phyloP scores from a whole-genome alignment of 2,329 filamentous ascomycete species.

The Phoma sp. region DNA sequence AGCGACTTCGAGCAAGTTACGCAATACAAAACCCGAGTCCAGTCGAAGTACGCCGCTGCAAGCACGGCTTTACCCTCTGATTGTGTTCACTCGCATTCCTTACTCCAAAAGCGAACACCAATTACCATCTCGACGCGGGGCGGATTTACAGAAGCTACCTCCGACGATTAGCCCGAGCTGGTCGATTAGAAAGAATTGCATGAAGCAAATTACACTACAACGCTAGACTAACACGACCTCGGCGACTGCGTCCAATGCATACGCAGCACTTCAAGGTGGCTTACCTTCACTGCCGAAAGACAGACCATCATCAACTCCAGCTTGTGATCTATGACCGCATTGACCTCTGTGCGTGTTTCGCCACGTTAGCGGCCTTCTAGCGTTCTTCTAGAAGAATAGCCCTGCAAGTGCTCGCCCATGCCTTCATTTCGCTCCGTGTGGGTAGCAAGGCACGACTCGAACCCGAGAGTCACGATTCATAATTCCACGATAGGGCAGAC shows the following conservation, averaged over 20 bases:
- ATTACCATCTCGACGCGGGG: neutral
- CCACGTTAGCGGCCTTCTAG: conserved; percentile 39
- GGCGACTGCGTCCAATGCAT: conserved; percentile 16
- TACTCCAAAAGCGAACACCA: neutral
- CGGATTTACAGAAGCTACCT: neutral
- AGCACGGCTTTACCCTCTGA: neutral
- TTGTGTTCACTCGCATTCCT: neutral
- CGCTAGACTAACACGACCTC: conserved; percentile 7
- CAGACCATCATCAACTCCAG: conserved; percentile 19
- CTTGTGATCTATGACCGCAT: conserved; percentile 18
- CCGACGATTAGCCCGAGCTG: neutral
- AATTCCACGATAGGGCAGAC: conserved; percentile 18
- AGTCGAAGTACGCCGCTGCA: neutral
- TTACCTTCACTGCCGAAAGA: conserved; percentile 21
- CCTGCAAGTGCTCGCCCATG: conserved; percentile 33
- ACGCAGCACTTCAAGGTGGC: conserved; percentile 17
- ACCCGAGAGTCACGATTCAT: conserved; percentile 6
- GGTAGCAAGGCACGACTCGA: conserved; percentile 23
- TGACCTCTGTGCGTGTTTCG: conserved; percentile 36
- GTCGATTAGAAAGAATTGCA: conserved; percentile 7
- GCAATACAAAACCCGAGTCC: neutral
- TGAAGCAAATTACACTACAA: conserved; percentile 9
- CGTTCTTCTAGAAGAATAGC: conserved; percentile 34
- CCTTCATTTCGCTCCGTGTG: conserved; percentile 33
- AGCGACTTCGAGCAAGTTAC: too few relatives aligned